Base-by-base conservation (phyloP, 345 rosid species). In the Turnera subulata region DNA sequence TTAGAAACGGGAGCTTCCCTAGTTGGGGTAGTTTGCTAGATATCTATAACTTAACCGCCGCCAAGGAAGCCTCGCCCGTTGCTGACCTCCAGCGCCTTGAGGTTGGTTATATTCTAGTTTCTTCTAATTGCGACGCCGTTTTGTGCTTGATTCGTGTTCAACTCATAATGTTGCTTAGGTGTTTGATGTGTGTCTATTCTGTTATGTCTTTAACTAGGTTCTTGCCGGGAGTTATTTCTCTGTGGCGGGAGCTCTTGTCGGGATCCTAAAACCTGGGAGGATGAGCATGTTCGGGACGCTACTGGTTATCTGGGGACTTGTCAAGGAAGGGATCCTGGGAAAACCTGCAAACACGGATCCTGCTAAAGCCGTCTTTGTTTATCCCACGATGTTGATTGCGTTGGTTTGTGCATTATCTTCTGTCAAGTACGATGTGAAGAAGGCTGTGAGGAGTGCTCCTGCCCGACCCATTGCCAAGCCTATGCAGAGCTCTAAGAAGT, bases 261-360 rank as follows among this genome's bases (percentile, higher is more conserved):
- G 98, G 50, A 43, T 86, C 62, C 71, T 89, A 23, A 92, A 80
- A 68, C 91, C 89, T 0, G 97, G 97, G 26, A 92, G 98, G 71
- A 92, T 89, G 97, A 78, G 91, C 70, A 82, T 86, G 97, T 92
- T 92, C 37, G 97, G 98, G 47, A 86, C 97, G 0, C 85, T 86
- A 44, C 65, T 89, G 42, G 66, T 89, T 23, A 68, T 84, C 25
- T 92, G 95, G 98, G 97, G 98, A 37, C 95, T 89, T 49, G 83
- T 92, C 60, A 86, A 89, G 83, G 97, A 89, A 71, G 96, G 95
- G 45, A 83, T 92, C 56, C 70, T 82, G 70, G 82, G 87, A 64
- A 89, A 92, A 80, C 88, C 91, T 5, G 78, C 23, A 23, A 83
- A 78, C 66, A 73, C 82, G 1, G 95, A 92, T 70, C 97, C 95